Evolutionary conservation across 768 basidiomycete species (phyloP).

Genomic region (Podaxis sp.): DNA sequence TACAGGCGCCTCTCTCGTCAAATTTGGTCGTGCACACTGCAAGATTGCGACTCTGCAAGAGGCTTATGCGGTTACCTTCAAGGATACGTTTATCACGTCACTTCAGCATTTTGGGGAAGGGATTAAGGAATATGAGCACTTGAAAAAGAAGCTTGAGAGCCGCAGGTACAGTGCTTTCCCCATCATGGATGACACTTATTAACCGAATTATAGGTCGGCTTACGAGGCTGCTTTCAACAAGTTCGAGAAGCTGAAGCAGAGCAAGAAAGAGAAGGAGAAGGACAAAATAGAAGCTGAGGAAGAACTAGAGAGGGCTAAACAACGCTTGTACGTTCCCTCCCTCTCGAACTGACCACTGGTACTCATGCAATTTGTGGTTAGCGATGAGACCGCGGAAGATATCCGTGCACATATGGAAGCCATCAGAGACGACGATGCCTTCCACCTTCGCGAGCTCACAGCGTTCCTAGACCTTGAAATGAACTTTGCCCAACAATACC

Average conservation of each 20-base stretch:
- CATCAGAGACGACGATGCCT: constrained; percentile 77
- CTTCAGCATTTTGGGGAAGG: constrained; percentile 65
- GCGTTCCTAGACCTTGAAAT: constrained; percentile 71
- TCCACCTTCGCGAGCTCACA: constrained; percentile 69
- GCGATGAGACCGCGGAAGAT: constrained; percentile 86
- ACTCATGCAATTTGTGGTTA: constrained; percentile 26
- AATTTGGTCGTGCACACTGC: constrained; percentile 81
- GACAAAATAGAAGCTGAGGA: constrained; percentile 66
- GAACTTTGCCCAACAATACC: constrained; percentile 70
- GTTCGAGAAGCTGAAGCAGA: constrained; percentile 59
- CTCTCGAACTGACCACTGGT: not conserved
- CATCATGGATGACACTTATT: not conserved
- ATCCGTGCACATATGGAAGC: constrained; percentile 75
- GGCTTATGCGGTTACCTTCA: constrained; percentile 68
- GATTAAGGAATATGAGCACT: constrained; percentile 78
- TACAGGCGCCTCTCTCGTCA: constrained; percentile 69
- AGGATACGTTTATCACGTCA: constrained; percentile 69
- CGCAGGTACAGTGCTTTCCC: constrained; percentile 52
- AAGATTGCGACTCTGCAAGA: constrained; percentile 85
- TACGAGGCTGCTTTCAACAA: constrained; percentile 76
- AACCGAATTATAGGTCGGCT: constrained; percentile 48
- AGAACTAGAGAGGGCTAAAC: constrained; percentile 67
- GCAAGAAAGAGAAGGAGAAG: constrained; percentile 83
- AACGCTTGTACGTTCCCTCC: constrained; percentile 59
- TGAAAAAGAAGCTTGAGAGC: constrained; percentile 86